Evolutionary conservation across 2,329 filamentous ascomycete species (phyloP), one percentile per base, ranked within the genome.

Genomic region (Fusarium globosum): DNA sequence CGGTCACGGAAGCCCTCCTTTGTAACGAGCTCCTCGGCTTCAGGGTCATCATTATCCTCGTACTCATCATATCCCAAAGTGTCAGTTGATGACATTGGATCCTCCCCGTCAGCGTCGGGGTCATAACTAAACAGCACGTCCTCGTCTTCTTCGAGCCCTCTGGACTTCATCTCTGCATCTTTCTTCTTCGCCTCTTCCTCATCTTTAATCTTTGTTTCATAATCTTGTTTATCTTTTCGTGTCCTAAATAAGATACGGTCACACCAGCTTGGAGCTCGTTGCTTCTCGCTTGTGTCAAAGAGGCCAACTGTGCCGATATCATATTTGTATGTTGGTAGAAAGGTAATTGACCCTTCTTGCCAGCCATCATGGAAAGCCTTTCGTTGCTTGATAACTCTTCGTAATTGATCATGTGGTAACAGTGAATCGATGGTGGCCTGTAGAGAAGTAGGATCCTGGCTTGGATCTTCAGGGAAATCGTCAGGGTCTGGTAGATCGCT

Each of bases 281-380:
- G 92, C 84, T 99, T 99, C 80, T 98, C 96, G 74, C 95, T 97
- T 1, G 95, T 94, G 83, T 99, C 97, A 80, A 98, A 99, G 36
- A 95, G 88, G 4, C 94, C 94, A 38, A 97, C 90, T 36, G 93
- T 97, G n/a, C 96, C 96, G 35, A 97, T 87, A 78, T 99, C 97
- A 76, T 99, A 99, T 81, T 99, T 99, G 83, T 99, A 99, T 0
- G 96, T 97, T 4, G 96, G 96, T 21, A 98, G 81, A 78, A 99
- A 99, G 2, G 90, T 90, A 63, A 99, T 95, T 2, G 90, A 87
- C 0, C 95, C 96, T 85, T 99, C 96, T 57, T 89, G 88, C 95
- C 96, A 99, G 2, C 95, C 96, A 70, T 97, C 94, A 68, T 97
- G 90, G 71, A 99, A 97, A 1, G 91, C 91, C 79, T 93, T 96